Evolutionary conservation across 2,329 filamentous ascomycete genomes (phyloP), one percentile per base, ranked within the genome.

Genomic region (Calonectria leucothoes): DNA sequence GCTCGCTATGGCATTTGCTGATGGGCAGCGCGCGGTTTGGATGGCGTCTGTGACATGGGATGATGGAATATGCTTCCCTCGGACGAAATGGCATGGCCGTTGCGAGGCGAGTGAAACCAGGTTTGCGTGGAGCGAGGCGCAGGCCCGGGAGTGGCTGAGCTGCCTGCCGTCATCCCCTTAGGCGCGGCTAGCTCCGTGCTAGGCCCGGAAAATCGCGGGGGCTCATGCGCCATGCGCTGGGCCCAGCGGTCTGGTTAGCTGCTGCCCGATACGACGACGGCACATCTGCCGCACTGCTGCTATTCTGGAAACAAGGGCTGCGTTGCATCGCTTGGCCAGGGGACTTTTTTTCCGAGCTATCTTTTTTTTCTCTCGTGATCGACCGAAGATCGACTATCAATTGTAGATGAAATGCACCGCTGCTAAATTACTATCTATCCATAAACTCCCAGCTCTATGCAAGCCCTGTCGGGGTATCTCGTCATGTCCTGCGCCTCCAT

Each of bases 1-100:
- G 4, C 31, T 45, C 55, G 2, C 49, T 69, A 49, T 64, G 23
- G 67, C 55, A 69, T 69, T 52, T 63, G 67, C 27, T 64, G 67
- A 69, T 52, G 67, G 42, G 23, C 10, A 25, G 45, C n/a, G 55
- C 63, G 51, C n/a, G 23, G 55, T 15, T 39, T 39, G 55, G 55
- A 61, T 37, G 55, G 25, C 23, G 55, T 14, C n/a, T 61, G 33
- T 37, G 61, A 45, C 70, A 52, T 57, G 42, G 69, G 45, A 63
- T 69, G 49, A 52, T 51, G 55, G 55, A 25, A 39, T 61, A 39
- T 61, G 55, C 55, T 27, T 37, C 51, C 27, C 33, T 39, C 35
- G 11, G 35, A 37, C 39, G 55, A 61, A 23, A 61, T 61, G 55
- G 33, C 33, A 61, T 61, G 55, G 33, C 33, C 55, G 35, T 61